Base-by-base conservation (phyloP, 768 basidiomycete species). In the Leccinum aurantiacum region DNA sequence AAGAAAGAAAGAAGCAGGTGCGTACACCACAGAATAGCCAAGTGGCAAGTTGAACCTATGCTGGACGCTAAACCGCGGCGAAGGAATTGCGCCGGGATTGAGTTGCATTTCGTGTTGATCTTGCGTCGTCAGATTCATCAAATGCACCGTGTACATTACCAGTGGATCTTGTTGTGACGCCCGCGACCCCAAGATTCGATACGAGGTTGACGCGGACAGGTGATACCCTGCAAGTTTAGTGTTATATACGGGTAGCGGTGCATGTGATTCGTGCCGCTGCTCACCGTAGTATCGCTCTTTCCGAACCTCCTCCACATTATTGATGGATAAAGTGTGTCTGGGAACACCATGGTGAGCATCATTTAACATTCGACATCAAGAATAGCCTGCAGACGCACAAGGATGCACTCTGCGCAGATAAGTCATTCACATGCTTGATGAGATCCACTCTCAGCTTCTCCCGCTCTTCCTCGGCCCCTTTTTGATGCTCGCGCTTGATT, bases 81-180 rank as follows among this genome's bases (percentile, higher is more conserved):
- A 63, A 19, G 73, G 72, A 14, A 67, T 63, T 3, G 54, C n/a
- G 4, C 22, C 61, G 2, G 66, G 60, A 41, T 73, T 62, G 2
- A 73, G 4, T 37, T 74, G 72, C 9, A 73, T 27, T 22, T 65
- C 61, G 3, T 73, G 71, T 41, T 63, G 60, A 61, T 73, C 73
- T 56, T 74, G 58, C 5, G 61, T 51, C 6, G 69, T 74, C 41
- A 74, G 25, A 41, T 70, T 62, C 69, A 73, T 71, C 8, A 64
- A 1, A 53, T 71, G 66, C 0, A 71, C 60, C 1, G 73, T 73
- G 31, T 66, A 65, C 2, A 63, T 44, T 0, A 25, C 52, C 58
- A 53, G 51, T 15, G 71, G 63, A 6, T 66, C 65, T 53, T 67
- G 59, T 44, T 54, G 57, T 9, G 64, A 60, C 14, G 54, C 25